These are phyloP conservation scores for Corymbia calophylla DNA, from an alignment of 441 rosid genomes.

Conservation along the genomic window DNA sequence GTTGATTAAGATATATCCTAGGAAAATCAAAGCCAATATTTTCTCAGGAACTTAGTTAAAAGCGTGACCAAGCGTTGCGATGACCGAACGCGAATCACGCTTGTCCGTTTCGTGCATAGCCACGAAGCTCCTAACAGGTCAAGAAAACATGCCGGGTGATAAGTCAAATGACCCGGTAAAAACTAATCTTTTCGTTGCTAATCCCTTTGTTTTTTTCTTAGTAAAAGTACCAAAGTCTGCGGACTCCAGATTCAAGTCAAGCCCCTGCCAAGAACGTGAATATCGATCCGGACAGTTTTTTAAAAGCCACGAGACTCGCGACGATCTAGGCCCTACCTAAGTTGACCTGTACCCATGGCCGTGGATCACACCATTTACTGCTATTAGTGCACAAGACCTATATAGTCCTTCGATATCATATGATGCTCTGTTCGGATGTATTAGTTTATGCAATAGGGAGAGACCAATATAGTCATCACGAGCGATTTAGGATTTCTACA, in stretches of 20 bases:
- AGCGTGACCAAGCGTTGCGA: not conserved
- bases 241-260: not conserved
- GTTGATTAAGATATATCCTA: not conserved
- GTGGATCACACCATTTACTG: not conserved
- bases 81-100: not conserved
- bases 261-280: not conserved
- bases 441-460: not conserved
- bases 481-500: not conserved
- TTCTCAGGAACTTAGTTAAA: not conserved
- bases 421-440: not conserved
- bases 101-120: not conserved
- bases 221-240: not conserved
- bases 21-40: not conserved
- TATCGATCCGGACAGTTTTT: not conserved
- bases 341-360: not conserved
- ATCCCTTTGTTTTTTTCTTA: not conserved
- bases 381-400: not conserved
- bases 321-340: not conserved
- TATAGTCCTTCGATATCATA: not conserved
- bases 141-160: not conserved
- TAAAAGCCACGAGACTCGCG: not conserved
- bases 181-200: not conserved
- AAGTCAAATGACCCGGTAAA: not conserved
- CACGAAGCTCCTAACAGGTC: not conserved
- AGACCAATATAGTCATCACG: not conserved